phyloP scores from a whole-genome alignment of 371 early-diverging fungal species.

The Dichotomocladium elegans region DNA sequence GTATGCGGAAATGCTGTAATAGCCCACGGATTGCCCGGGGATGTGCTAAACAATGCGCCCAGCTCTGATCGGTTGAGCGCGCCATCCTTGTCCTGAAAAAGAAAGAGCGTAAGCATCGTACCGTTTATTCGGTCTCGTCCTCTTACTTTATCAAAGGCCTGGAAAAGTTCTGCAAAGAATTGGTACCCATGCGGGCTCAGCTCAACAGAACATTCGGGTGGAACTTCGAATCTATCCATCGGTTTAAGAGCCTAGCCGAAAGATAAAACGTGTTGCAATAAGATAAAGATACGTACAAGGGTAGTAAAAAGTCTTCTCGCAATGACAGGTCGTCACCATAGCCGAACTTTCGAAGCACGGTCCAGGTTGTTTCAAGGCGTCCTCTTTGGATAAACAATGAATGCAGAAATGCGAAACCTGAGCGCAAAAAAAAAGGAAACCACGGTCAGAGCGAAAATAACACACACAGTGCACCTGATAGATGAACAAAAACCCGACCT shows the following conservation, averaged over 20 bases:
- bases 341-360: conserved; percentile 91
- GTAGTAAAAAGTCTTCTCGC: conserved; percentile 84
- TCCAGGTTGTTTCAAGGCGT: conserved; percentile 96
- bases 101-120: neutral
- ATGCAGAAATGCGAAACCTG: conserved; percentile 90
- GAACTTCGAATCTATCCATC: conserved; percentile 79
- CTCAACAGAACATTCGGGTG: conserved; percentile 87
- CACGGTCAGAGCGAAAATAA: too few relatives aligned
- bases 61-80: conserved; percentile 84
- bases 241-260: too few relatives aligned
- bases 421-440: neutral
- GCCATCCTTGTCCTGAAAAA: conserved; percentile 86
- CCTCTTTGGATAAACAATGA: conserved; percentile 95
- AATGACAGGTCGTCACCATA: conserved; percentile 91
- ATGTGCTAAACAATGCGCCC: conserved; percentile 79
- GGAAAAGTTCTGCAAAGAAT: conserved; percentile 93
- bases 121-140: neutral
- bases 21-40: conserved; percentile 90
- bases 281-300: conserved; percentile 61
- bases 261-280: too few relatives aligned
- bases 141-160: conserved; percentile 81
- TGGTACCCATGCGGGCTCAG: conserved; percentile 91
- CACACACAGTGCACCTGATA: neutral
- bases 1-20: conserved; percentile 86
- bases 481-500: conserved; percentile 30